A percentile compares a stretch with the other conserved stretches of the same genome.
Conservation (phyloP, 176 grass and related monocot genomes). For the Eleusine indica region DNA sequence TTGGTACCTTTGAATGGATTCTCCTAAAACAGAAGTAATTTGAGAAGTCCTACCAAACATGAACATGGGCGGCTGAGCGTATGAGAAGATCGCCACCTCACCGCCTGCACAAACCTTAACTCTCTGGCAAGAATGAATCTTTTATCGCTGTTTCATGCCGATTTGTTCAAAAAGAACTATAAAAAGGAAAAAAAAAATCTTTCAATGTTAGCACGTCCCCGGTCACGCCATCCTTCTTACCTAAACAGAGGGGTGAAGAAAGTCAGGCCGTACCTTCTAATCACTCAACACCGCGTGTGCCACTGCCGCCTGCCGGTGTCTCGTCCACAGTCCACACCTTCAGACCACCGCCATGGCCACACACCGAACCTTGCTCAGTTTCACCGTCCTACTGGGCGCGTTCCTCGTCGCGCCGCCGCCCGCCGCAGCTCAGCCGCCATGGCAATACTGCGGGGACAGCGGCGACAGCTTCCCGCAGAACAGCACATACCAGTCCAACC, state of each 20-base stretch:
- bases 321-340: not conserved
- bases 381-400: not conserved
- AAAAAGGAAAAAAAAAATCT: no score
- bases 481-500: conserved; percentile 14
- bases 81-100: not conserved
- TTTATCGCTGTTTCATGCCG: no score
- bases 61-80: not conserved
- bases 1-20: no score
- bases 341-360: not conserved
- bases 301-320: no score
- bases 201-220: not conserved
- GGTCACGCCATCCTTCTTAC: not conserved
- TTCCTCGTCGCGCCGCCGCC: not conserved
- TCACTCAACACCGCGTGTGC: not conserved
- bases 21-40: no score
- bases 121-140: no score
- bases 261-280: not conserved
- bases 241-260: not conserved
- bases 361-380: not conserved
- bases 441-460: not conserved
- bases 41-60: no score
- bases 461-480: not conserved
- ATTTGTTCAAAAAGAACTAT: no score
- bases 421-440: not conserved
- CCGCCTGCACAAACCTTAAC: not conserved